These are phyloP conservation scores for Cenchrus americanus DNA, from an alignment of 176 grass and related monocot species.

Conservation along the genomic window DNA sequence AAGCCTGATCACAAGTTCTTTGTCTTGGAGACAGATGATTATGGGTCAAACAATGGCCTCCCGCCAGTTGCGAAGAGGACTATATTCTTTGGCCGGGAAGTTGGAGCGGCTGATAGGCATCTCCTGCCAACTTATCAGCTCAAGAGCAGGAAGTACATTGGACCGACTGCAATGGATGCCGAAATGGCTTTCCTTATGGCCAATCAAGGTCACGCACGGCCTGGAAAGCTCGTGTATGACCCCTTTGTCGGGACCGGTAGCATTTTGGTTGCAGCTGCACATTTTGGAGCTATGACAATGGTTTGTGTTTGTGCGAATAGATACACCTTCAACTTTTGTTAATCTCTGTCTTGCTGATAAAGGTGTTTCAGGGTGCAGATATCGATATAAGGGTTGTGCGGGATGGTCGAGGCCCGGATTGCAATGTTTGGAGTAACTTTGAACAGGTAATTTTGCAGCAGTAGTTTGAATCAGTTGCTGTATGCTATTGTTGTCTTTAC, in stretches of 20 bases:
- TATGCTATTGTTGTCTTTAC: background rate
- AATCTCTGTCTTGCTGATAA: constrained; percentile 28
- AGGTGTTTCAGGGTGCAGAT: constrained; percentile 92
- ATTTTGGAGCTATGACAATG: constrained; percentile 99
- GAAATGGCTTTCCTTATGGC: constrained; percentile 99
- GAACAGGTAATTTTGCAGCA: constrained; percentile 67
- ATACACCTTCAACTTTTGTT: background rate
- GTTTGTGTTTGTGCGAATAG: constrained; percentile 47
- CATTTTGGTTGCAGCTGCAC: constrained; percentile 88
- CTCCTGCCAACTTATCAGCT: constrained; percentile 87
- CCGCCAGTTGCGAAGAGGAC: constrained; percentile 81
- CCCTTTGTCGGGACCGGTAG: constrained; percentile 96
- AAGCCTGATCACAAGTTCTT: constrained; percentile 82
- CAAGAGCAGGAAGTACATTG: constrained; percentile 90
- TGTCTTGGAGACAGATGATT: constrained; percentile 94
- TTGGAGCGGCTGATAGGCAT: constrained; percentile 88
- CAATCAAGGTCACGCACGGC: constrained; percentile 70
- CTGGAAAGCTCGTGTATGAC: constrained; percentile 87
- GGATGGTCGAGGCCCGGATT: constrained; percentile 92
- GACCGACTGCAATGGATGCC: constrained; percentile 90
- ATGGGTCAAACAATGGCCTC: constrained; percentile 79
- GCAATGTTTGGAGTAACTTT: constrained; percentile 99
- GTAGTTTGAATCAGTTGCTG: constrained; percentile 8
- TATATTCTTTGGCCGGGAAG: constrained; percentile 83
- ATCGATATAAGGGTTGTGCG: constrained; percentile 98